phyloP scores from a whole-genome alignment of 2,329 filamentous ascomycete genomes.

The Cladosporium sp. region DNA sequence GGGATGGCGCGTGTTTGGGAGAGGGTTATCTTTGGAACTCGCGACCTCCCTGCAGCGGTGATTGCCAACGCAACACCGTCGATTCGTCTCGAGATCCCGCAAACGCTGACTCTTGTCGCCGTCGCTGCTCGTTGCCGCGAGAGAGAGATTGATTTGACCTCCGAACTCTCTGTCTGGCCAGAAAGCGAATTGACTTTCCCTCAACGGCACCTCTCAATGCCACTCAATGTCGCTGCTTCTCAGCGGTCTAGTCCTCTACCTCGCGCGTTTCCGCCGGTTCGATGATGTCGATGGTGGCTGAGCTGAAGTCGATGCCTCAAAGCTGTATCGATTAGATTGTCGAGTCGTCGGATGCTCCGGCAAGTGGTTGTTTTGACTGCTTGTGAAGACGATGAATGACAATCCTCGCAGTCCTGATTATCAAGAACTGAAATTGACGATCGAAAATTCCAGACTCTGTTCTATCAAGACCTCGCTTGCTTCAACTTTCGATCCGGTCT shows the following conservation, averaged over 20 bases:
- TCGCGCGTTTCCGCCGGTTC: not conserved
- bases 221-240: not conserved
- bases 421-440: no score
- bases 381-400: no score
- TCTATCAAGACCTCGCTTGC: not conserved
- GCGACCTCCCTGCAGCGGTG: not conserved
- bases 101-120: not conserved
- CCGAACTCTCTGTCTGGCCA: no score
- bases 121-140: not conserved
- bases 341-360: conserved; percentile 1
- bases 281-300: not conserved
- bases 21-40: not conserved
- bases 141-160: no score
- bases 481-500: conserved; percentile 7
- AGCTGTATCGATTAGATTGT: not conserved
- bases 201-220: not conserved
- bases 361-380: no score
- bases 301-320: not conserved
- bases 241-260: not conserved
- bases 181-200: not conserved
- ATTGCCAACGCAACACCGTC: not conserved
- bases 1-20: not conserved
- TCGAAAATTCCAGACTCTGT: not conserved
- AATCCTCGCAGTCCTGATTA: no score
- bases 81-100: not conserved